Conservation (phyloP, 768 basidiomycete genomes). For the Boletus vinaceobasis region DNA sequence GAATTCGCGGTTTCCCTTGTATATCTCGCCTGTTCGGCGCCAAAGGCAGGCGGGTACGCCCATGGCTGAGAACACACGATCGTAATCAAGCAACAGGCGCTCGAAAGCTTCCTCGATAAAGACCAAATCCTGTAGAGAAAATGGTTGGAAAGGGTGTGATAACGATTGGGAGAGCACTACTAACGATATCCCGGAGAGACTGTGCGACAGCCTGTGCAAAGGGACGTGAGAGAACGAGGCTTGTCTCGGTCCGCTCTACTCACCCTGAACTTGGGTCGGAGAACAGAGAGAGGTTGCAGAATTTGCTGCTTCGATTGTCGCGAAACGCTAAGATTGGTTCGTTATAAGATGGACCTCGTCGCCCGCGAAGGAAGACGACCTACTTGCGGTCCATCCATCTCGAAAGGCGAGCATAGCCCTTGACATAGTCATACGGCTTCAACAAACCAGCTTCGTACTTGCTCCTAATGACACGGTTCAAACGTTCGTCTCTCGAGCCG, state of each 20-base stretch:
- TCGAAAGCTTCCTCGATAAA: slow-evolving; percentile 99
- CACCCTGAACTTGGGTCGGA: slow-evolving; percentile 83
- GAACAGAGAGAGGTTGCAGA: slow-evolving; percentile 79
- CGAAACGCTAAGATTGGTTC: slow-evolving; percentile 56
- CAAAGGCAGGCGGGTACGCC: slow-evolving; percentile 96
- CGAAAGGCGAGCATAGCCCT: slow-evolving; percentile 87
- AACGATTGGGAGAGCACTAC: slow-evolving; percentile 13
- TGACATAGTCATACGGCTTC: slow-evolving; percentile 95
- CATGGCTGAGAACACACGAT: slow-evolving; percentile 92
- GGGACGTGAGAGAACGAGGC: background rate
- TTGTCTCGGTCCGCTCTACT: slow-evolving; percentile 17
- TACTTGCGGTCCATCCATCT: slow-evolving; percentile 96
- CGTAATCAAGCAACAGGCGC: slow-evolving; percentile 90
- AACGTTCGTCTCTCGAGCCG: slow-evolving; percentile 83
- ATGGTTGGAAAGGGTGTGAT: background rate
- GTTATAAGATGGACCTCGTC: background rate
- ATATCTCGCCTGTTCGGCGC: slow-evolving; percentile 96
- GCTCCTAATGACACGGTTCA: slow-evolving; percentile 88
- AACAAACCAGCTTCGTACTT: slow-evolving; percentile 96
- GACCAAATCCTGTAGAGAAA: slow-evolving; percentile 67
- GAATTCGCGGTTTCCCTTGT: slow-evolving; percentile 97
- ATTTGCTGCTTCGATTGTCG: slow-evolving; percentile 91
- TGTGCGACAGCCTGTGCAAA: slow-evolving; percentile 66
- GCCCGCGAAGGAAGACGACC: slow-evolving; percentile 13
- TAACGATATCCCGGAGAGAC: slow-evolving; percentile 75